Percentiles rank a stretch among this genome's conserved stretches.
Conservation (phyloP, 2,329 filamentous ascomycete species). For the Ophiostoma sp. region DNA sequence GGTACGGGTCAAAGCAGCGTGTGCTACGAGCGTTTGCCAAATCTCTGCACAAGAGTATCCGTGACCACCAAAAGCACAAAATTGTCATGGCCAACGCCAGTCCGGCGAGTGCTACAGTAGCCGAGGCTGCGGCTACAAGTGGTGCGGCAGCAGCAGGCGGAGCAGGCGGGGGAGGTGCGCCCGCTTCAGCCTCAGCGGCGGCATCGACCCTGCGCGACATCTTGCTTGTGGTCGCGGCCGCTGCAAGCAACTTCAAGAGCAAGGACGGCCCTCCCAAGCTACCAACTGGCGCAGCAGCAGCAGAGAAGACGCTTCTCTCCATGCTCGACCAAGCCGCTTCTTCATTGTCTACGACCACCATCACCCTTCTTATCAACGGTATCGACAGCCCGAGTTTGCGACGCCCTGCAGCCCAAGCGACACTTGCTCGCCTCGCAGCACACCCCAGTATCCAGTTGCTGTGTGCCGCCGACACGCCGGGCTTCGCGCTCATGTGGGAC, state of each 20-base stretch:
- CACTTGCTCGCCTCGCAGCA: slow-evolving; percentile 70
- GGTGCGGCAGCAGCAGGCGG: slow-evolving; percentile 9
- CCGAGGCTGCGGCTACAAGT: slow-evolving; percentile 42
- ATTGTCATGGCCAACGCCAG: slow-evolving; percentile 90
- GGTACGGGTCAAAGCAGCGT: slow-evolving; percentile 80
- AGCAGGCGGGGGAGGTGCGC: not conserved
- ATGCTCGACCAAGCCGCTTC: slow-evolving; percentile 48
- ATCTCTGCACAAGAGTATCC: slow-evolving; percentile 51
- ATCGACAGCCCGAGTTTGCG: slow-evolving; percentile 77
- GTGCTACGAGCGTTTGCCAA: slow-evolving; percentile 71
- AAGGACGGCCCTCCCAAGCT: slow-evolving; percentile 36
- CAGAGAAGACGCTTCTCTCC: slow-evolving; percentile 61
- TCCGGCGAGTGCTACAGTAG: slow-evolving; percentile 22
- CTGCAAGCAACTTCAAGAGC: slow-evolving; percentile 21
- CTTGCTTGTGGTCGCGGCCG: slow-evolving; percentile 61
- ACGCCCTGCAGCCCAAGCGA: slow-evolving; percentile 60
- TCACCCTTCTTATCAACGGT: slow-evolving; percentile 76
- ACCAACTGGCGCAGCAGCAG: slow-evolving; percentile 58
- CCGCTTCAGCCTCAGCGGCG: slow-evolving; percentile 19
- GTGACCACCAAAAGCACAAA: slow-evolving; percentile 39
- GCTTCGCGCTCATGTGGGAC: slow-evolving; percentile 86
- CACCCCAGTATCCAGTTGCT: slow-evolving; percentile 67
- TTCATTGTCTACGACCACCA: slow-evolving; percentile 32
- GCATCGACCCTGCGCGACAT: slow-evolving; percentile 60
- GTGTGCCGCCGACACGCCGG: slow-evolving; percentile 80